Percentiles rank a stretch among this genome's conserved stretches.
These are phyloP conservation scores for Diaporthe destruens DNA, from an alignment of 2,329 filamentous ascomycete genomes.

Conservation along the genomic window DNA sequence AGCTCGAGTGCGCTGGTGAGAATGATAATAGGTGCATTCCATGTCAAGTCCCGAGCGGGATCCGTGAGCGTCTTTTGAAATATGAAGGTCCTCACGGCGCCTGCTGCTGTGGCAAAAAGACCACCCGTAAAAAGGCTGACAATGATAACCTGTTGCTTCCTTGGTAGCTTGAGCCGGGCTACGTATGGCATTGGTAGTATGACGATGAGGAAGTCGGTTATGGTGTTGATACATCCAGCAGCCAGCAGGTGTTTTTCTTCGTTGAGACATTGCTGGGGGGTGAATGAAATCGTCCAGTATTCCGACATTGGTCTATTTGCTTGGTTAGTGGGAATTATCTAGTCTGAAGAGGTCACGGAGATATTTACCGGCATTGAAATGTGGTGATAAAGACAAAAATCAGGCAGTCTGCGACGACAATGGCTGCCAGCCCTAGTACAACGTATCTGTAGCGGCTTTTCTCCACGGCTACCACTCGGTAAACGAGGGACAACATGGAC, in stretches of 20 bases:
- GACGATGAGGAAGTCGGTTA: slow-evolving; percentile 69
- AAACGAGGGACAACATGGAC: slow-evolving; percentile 56
- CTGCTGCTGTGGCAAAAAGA: slow-evolving; percentile 58
- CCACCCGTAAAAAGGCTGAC: slow-evolving; percentile 63
- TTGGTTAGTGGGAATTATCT: slow-evolving; percentile 44
- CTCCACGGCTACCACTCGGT: slow-evolving; percentile 52
- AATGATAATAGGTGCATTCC: slow-evolving; percentile 53
- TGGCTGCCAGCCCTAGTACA: slow-evolving; percentile 47
- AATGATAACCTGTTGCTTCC: slow-evolving; percentile 60
- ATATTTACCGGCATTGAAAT: slow-evolving; percentile 56
- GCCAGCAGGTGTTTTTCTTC: slow-evolving; percentile 64
- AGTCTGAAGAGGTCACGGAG: slow-evolving; percentile 42
- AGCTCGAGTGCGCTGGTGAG: slow-evolving; percentile 55
- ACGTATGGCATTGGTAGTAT: slow-evolving; percentile 63
- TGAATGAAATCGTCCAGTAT: slow-evolving; percentile 53
- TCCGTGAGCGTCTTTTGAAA: slow-evolving; percentile 49
- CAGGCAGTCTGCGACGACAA: slow-evolving; percentile 50
- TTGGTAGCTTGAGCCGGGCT: slow-evolving; percentile 58
- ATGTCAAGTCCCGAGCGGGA: slow-evolving; percentile 51
- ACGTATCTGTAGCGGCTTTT: slow-evolving; percentile 49
- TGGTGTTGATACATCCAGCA: slow-evolving; percentile 70
- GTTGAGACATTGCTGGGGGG: slow-evolving; percentile 58
- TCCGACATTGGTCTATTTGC: slow-evolving; percentile 52
- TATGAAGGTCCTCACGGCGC: slow-evolving; percentile 54
- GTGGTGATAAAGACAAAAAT: slow-evolving; percentile 53